Percentiles rank a stretch among this genome's conserved stretches.
Evolutionary conservation across 257 asterid species (phyloP).

Genomic region (Nicotiana benthamiana): DNA sequence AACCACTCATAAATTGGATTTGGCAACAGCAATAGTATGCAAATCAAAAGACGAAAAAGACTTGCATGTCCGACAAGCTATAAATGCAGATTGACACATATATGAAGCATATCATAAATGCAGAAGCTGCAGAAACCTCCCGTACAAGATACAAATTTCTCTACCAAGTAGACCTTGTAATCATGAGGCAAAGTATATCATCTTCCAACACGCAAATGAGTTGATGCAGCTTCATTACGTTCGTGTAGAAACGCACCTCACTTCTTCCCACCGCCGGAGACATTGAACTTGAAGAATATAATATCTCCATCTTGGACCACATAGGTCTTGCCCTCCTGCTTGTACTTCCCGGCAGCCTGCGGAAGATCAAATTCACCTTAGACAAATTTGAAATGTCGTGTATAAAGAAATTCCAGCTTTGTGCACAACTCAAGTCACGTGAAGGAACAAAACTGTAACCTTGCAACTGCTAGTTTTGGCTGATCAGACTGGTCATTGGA

Average conservation of each 20-base stretch:
- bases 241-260: slow-evolving; percentile 21
- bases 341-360: slow-evolving; percentile 91
- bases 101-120: neutral
- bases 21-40: neutral
- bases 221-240: neutral
- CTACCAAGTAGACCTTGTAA: neutral
- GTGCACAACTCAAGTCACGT: neutral
- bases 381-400: neutral
- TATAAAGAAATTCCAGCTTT: neutral
- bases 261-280: slow-evolving; percentile 97
- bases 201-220: slow-evolving; percentile 15
- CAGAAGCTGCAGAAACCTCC: neutral
- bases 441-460: neutral
- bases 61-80: neutral
- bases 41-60: neutral
- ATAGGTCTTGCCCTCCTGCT: slow-evolving; percentile 94
- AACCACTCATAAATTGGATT: neutral
- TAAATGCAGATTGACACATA: neutral
- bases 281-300: slow-evolving; percentile 93
- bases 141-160: neutral
- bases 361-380: neutral
- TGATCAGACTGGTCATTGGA: neutral
- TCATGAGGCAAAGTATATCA: neutral
- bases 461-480: neutral
- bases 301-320: slow-evolving; percentile 94